Evolutionary conservation across 2,329 filamentous ascomycete genomes (phyloP), one percentile per base, ranked within the genome.

Genomic region (Calonectria henricotiae): DNA sequence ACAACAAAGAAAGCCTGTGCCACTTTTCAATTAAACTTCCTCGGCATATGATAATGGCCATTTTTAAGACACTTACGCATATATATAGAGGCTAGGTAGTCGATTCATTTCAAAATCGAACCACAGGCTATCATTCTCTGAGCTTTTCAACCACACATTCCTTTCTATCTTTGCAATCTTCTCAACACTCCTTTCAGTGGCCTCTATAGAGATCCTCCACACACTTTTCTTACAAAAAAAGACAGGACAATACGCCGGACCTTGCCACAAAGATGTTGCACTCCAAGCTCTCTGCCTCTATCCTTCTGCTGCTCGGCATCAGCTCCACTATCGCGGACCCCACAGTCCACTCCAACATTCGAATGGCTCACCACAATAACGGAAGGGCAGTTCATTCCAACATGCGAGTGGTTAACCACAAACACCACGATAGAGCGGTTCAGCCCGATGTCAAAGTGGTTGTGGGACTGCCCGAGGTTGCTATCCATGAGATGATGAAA

Each of bases 141-240:
- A 58, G 32, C 51, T 58, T 30, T 39, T 17, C 51, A 39, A 30
- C 51, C 35, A 25, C 35, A 58, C 51, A 58, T 39, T 58, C 51
- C 51, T 58, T 55, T 58, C 51, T 8, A 17, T 11, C 35, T 39
- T 58, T 23, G 25, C 32, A 13, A 39, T 27, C 32, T 58, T 58
- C 51, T 39, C 11, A 23, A 58, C 51, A 58, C 51, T 58, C 51
- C 51, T 58, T 58, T 25, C 51, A 39, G 51, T 39, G 51, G 37
- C 32, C 23, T 39, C 12, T 7, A 15, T 25, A 20, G 12, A 39
- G 3, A 12, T 25, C 37, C 23, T 39, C 2, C 7, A 23, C 20
- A 39, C 5, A 4, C 51, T 13, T 55, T 37, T 55, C 13, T 25
- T 20, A 23, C 20, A 32, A 23, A 58, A 17, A 20, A 37, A 25